A percentile compares a stretch with the other conserved stretches of the same genome.
Conservation (phyloP, 2,329 filamentous ascomycete species). For the Thyridium curvatum region DNA sequence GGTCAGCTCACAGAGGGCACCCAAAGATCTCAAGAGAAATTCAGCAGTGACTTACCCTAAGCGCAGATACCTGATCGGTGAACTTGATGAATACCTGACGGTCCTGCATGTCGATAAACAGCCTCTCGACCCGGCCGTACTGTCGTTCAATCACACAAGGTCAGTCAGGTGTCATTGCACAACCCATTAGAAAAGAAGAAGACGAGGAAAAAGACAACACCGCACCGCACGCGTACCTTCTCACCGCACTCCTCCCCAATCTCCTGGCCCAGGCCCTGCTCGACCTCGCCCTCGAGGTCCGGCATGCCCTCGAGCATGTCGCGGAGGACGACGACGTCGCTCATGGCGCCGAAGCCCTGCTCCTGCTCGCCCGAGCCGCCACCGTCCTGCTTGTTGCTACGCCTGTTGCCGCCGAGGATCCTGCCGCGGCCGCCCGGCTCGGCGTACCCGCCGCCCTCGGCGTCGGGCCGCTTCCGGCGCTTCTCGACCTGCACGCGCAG, state of each 20-base stretch:
- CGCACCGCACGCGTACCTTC: constrained; percentile 59
- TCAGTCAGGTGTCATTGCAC: too few relatives aligned
- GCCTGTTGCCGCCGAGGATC: constrained; percentile 72
- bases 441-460: constrained; percentile 72
- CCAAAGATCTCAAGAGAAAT: not conserved
- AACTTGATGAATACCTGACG: constrained; percentile 88
- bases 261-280: constrained; percentile 74
- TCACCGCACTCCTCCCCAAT: constrained; percentile 91
- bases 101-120: constrained; percentile 63
- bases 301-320: constrained; percentile 83
- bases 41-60: constrained; percentile 56
- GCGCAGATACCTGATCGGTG: constrained; percentile 73
- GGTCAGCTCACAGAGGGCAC: not conserved
- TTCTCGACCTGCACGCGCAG: constrained; percentile 82
- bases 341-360: constrained; percentile 60
- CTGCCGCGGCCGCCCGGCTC: constrained; percentile 61
- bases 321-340: constrained; percentile 72
- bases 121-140: constrained; percentile 77
- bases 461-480: constrained; percentile 70
- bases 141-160: constrained; percentile 21
- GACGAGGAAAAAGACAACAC: too few relatives aligned
- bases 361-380: constrained; percentile 13
- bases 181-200: too few relatives aligned
- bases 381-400: constrained; percentile 15
- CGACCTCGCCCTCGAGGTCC: constrained; percentile 71